phyloP scores from a whole-genome alignment of 139 green algal species.

The Zygnema circumcarinatum region DNA sequence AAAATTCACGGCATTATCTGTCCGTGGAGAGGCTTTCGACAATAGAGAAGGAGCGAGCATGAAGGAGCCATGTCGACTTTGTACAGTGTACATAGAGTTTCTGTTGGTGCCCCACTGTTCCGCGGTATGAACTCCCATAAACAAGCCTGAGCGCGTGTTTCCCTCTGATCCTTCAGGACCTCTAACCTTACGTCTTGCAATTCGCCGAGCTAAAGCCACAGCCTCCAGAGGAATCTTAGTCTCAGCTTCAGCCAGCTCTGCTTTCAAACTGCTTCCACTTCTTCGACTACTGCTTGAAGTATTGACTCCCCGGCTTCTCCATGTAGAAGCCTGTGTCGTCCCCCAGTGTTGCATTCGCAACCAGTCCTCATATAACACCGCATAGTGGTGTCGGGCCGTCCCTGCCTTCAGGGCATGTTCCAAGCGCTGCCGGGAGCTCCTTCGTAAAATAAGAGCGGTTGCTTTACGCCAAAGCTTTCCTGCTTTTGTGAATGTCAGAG shows the following conservation, averaged over 20 bases:
- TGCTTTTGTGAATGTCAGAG: too few relatives aligned
- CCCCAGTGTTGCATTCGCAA: not conserved
- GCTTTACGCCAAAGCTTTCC: not conserved
- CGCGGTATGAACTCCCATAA: not conserved
- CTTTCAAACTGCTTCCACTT: not conserved
- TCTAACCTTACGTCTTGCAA: not conserved
- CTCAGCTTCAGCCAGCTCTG: not conserved
- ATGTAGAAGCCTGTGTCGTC: not conserved
- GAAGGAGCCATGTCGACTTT: not conserved
- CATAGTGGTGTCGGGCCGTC: not conserved
- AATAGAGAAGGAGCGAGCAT: not conserved
- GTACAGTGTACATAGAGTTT: not conserved
- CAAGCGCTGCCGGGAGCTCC: not conserved
- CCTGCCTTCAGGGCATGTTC: not conserved
- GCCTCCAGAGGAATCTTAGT: not conserved
- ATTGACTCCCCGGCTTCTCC: not conserved
- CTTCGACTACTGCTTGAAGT: not conserved
- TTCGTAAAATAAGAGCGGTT: not conserved
- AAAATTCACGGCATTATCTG: too few relatives aligned
- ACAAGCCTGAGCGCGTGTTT: not conserved
- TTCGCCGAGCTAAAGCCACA: not conserved
- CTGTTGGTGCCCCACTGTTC: not conserved
- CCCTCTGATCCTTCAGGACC: not conserved
- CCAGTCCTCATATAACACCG: constrained; percentile 15
- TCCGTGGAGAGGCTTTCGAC: not conserved